Conservation (phyloP, 441 rosid genomes). For the Francoa sonchifolia region DNA sequence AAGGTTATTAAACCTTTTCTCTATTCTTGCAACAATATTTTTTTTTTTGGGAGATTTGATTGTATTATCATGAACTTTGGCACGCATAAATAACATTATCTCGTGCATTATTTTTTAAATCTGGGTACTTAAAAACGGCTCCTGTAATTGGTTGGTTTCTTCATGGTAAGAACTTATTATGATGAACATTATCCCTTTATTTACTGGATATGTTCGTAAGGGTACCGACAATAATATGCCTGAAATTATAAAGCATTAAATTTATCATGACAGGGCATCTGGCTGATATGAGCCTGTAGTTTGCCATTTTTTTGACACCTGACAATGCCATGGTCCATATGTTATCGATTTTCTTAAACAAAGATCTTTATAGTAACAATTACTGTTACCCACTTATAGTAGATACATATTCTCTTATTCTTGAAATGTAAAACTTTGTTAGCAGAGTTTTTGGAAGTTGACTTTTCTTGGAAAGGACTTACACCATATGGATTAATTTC, state of each 20-base stretch:
- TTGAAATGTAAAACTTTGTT: background rate
- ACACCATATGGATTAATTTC: background rate
- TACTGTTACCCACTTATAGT: too few relatives aligned
- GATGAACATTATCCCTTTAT: too few relatives aligned
- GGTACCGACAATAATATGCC: too few relatives aligned
- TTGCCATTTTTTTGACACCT: background rate
- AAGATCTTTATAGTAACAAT: too few relatives aligned
- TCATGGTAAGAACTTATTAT: too few relatives aligned
- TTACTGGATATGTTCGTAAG: too few relatives aligned
- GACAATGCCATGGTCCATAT: background rate
- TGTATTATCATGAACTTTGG: background rate
- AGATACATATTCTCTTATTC: background rate
- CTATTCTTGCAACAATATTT: conserved; percentile 2
- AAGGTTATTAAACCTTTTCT: conserved; percentile 36
- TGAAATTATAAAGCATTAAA: background rate
- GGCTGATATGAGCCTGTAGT: background rate
- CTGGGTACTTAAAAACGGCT: too few relatives aligned
- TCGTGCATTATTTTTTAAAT: too few relatives aligned
- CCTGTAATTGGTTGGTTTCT: too few relatives aligned
- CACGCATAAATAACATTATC: background rate
- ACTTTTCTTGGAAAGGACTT: background rate
- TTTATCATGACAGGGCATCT: background rate
- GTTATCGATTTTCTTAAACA: background rate
- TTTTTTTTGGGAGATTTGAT: conserved; percentile 1
- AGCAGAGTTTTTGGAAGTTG: background rate